Evolutionary conservation across 176 grass and related monocot genomes (phyloP), one percentile per base, ranked within the genome.

Genomic region (Avena atlantica): DNA sequence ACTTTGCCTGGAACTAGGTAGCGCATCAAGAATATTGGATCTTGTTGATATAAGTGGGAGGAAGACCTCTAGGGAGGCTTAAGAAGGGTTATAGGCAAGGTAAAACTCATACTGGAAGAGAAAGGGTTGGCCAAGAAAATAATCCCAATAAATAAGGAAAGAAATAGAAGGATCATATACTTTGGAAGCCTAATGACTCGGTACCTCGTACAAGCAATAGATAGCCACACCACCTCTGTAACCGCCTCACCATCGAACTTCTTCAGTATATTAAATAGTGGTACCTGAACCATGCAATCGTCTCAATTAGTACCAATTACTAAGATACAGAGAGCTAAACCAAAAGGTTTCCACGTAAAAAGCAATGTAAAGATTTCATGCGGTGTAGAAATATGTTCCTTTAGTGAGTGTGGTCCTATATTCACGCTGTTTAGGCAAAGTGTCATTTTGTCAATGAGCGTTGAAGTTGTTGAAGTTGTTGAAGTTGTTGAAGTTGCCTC

Each of bases 261-360:
- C 86, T 93, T 97, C 83, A 97, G 87, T 86, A 97, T 97, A 88
- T 93, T 97, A 88, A 95, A 97, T 11, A 97, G 84, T 31, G 95
- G 93, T 70, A 95, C 85, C 89, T 95, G 78, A 81, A 91, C 11
- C 27, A 77, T 37, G 20, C 40, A 64, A 65, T 42, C 61, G 76
- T 91, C 70, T 70, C 14, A 82, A 85, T 62, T 63, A 42, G 9
- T 50, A 20, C 10, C 12, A 58, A 20, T 58, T 58, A 58, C 16
- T 4, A 55, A 29, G 15, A 52, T 47, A 31, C 31, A 31, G 21
- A 6, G 34, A 81, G 79, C 70, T 34, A 76, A 60, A 60, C 42
- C 23, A 81, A 48, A 47, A 49, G 60, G 72, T 14, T 62, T 52
- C 37, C 82, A 84, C 16, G 13, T 42, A 67, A 17, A 78, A 70